These are phyloP conservation scores for Clitopilus passeckerianus DNA, from an alignment of 768 basidiomycete genomes.

Conservation along the genomic window DNA sequence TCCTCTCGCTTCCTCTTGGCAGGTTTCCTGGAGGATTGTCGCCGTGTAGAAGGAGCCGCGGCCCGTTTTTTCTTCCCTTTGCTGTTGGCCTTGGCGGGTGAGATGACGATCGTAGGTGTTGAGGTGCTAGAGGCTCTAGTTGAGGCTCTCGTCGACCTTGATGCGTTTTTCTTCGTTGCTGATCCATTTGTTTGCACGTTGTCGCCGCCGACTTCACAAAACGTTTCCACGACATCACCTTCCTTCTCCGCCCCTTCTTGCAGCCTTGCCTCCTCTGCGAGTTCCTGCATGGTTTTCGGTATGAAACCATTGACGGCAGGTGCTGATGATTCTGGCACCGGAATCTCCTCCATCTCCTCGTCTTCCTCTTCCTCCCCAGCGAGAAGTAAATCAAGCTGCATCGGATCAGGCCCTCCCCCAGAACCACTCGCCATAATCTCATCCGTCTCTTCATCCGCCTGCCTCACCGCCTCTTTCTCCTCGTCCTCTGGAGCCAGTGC, in stretches of 20 bases:
- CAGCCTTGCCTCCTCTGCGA: conserved; percentile 42
- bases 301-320: conserved; percentile 8
- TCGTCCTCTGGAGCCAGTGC: neutral
- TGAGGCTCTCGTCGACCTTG: conserved; percentile 4
- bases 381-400: neutral
- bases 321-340: neutral
- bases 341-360: neutral
- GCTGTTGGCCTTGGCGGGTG: conserved; percentile 1
- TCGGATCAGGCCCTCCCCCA: neutral
- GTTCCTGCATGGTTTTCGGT: conserved; percentile 62
- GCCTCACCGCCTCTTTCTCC: neutral
- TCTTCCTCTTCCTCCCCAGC: neutral
- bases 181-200: neutral
- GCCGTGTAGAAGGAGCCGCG: too few relatives aligned
- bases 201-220: conserved; percentile 2
- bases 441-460: neutral
- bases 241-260: conserved; percentile 1
- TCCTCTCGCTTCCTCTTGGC: conserved; percentile 7
- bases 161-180: conserved; percentile 1
- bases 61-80: conserved; percentile 6
- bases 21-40: too few relatives aligned
- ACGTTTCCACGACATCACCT: conserved; percentile 3
- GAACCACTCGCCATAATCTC: neutral
- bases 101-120: neutral
- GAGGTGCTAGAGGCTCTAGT: conserved; percentile 5